These are phyloP conservation scores for Backusella australiensis DNA, from an alignment of 192 early-diverging fungal species.

Conservation along the genomic window DNA sequence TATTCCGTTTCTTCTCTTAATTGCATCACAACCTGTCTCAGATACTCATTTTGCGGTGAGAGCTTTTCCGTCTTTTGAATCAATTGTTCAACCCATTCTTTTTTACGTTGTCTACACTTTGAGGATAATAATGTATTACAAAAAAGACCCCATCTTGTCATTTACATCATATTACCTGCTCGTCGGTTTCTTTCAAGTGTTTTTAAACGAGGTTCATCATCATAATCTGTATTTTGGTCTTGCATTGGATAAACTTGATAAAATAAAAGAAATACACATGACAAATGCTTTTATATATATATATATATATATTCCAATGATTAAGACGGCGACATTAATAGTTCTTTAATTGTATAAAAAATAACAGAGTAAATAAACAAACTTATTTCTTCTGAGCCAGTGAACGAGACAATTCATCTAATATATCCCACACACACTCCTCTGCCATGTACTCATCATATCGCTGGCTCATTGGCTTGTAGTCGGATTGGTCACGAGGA, in stretches of 20 bases:
- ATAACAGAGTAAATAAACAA: not conserved
- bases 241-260: too few relatives aligned
- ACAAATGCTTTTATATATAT: not conserved
- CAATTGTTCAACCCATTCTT: not conserved
- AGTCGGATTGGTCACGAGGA: constrained; percentile 37
- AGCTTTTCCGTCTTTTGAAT: not conserved
- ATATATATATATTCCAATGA: not conserved
- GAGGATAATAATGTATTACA: not conserved
- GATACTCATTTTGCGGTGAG: not conserved
- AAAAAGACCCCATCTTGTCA: not conserved
- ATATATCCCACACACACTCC: constrained; percentile 57
- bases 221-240: not conserved
- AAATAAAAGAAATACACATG: too few relatives aligned
- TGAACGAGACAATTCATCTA: constrained; percentile 51
- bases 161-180: not conserved
- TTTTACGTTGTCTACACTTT: not conserved
- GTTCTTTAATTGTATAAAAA: not conserved
- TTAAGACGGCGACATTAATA: not conserved
- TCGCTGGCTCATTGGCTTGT: constrained; percentile 57
- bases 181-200: not conserved
- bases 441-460: constrained; percentile 57
- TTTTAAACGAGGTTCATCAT: not conserved
- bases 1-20: not conserved
- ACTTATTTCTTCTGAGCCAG: not conserved
- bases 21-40: not conserved